phyloP scores from a whole-genome alignment of 495 filamentous ascomycete genomes.

The Aspergillus sclerotioniger region DNA sequence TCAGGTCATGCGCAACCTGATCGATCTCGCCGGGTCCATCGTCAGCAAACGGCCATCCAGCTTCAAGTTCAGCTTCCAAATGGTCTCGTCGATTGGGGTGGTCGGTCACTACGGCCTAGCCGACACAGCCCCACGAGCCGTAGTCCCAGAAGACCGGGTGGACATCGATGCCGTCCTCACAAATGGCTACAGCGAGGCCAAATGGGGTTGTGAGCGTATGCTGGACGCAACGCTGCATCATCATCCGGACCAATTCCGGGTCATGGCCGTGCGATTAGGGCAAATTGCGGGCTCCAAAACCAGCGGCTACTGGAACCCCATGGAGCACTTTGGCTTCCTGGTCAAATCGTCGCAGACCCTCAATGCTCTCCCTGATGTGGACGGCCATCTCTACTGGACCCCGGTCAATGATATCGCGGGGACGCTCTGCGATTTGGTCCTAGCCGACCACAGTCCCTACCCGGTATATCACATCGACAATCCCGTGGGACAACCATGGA shows the following conservation, averaged over 20 bases:
- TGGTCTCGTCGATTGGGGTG: slow-evolving; percentile 53
- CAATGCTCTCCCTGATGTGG: background rate
- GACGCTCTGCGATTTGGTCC: background rate
- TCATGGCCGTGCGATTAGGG: background rate
- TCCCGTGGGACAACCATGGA: slow-evolving; percentile 49
- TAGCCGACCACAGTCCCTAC: background rate
- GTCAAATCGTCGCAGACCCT: background rate
- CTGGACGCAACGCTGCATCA: background rate
- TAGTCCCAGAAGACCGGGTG: background rate
- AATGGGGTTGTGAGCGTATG: slow-evolving; percentile 2
- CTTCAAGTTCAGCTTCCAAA: slow-evolving; percentile 41
- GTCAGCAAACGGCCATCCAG: slow-evolving; percentile 7
- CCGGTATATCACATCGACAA: slow-evolving; percentile 57
- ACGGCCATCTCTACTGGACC: background rate
- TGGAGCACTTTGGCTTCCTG: background rate
- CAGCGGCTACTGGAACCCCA: background rate
- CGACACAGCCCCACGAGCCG: background rate
- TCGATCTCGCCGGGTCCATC: slow-evolving; percentile 44
- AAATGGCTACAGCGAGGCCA: slow-evolving; percentile 2
- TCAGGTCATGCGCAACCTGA: slow-evolving; percentile 40
- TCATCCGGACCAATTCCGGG: background rate
- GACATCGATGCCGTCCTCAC: background rate
- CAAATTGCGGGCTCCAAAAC: background rate
- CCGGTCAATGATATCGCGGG: background rate
- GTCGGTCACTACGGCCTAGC: slow-evolving; percentile 32